Conservation (phyloP, 805 yeast species). For the Saccharomycopsis malanga region DNA sequence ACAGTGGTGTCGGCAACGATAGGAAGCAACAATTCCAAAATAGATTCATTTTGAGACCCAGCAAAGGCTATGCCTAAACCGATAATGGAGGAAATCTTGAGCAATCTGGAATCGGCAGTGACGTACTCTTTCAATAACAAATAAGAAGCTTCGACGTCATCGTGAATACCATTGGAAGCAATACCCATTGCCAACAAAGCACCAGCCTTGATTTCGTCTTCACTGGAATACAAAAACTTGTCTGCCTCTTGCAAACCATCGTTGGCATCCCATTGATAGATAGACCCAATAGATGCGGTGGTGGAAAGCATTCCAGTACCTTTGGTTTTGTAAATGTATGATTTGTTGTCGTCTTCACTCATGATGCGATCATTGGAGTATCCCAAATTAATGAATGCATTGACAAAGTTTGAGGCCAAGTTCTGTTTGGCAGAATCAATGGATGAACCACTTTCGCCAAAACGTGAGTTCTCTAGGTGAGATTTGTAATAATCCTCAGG, state of each 20-base stretch:
- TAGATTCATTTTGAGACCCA: conserved; percentile 84
- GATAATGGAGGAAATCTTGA: conserved; percentile 75
- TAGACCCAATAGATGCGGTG: conserved; percentile 84
- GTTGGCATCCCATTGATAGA: conserved; percentile 84
- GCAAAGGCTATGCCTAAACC: conserved; percentile 95
- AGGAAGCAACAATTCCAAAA: conserved; percentile 70
- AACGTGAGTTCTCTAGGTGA: conserved; percentile 69
- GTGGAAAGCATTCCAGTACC: conserved; percentile 88
- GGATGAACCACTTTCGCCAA: conserved; percentile 44
- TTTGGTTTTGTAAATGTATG: conserved; percentile 89
- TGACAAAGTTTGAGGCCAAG: conserved; percentile 90
- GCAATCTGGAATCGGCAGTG: conserved; percentile 50
- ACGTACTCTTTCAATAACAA: conserved; percentile 81
- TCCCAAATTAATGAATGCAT: conserved; percentile 86
- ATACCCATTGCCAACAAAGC: conserved; percentile 94
- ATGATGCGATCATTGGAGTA: conserved; percentile 79
- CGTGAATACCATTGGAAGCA: conserved; percentile 86
- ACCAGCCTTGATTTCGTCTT: conserved; percentile 89
- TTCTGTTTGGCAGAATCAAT: conserved; percentile 93
- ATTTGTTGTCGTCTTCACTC: conserved; percentile 61
- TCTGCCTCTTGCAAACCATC: conserved; percentile 89
- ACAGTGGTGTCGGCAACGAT: conserved; percentile 69
- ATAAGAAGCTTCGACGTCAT: conserved; percentile 89
- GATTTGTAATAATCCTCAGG: conserved; percentile 94
- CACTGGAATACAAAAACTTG: conserved; percentile 78